These are phyloP conservation scores for Sporothrix globosa DNA, from an alignment of 2,329 filamentous ascomycete genomes.

Conservation along the genomic window DNA sequence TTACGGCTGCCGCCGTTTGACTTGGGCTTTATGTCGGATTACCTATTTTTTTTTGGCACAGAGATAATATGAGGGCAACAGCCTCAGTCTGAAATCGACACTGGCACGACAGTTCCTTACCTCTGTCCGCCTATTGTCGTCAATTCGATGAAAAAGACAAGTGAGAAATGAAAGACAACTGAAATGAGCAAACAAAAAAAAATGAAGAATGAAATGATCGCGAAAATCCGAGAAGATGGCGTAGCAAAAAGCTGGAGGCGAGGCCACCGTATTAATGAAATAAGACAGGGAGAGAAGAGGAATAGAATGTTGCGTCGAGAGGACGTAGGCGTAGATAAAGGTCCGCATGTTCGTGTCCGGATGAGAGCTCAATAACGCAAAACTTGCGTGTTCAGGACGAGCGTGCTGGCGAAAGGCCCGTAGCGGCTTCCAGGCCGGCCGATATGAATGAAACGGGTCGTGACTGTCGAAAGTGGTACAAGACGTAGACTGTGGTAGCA, in stretches of 20 bases:
- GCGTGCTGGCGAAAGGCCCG: no score
- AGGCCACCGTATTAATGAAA: not conserved
- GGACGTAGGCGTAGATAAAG: not conserved
- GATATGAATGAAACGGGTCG: not conserved
- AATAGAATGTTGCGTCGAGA: not conserved
- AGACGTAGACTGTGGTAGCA: slow-evolving; percentile 5
- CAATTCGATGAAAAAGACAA: not conserved
- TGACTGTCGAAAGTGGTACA: not conserved
- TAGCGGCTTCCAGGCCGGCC: no score
- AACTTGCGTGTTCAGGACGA: not conserved
- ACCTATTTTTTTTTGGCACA: slow-evolving; percentile 26
- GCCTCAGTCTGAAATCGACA: not conserved
- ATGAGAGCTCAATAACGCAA: not conserved
- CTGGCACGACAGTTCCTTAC: slow-evolving; percentile 28
- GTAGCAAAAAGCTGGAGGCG: not conserved
- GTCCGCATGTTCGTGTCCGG: no score
- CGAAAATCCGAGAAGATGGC: not conserved
- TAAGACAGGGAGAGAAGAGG: slow-evolving; percentile 1
- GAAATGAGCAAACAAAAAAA: not conserved
- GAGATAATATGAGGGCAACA: not conserved
- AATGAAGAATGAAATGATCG: not conserved
- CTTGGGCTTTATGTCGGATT: slow-evolving; percentile 13
- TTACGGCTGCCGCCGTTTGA: not conserved
- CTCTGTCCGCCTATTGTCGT: slow-evolving; percentile 24
- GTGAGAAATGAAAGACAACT: not conserved